These are phyloP conservation scores for Diddensiella santjacobensis DNA, from an alignment of 805 yeast species.

Conservation along the genomic window DNA sequence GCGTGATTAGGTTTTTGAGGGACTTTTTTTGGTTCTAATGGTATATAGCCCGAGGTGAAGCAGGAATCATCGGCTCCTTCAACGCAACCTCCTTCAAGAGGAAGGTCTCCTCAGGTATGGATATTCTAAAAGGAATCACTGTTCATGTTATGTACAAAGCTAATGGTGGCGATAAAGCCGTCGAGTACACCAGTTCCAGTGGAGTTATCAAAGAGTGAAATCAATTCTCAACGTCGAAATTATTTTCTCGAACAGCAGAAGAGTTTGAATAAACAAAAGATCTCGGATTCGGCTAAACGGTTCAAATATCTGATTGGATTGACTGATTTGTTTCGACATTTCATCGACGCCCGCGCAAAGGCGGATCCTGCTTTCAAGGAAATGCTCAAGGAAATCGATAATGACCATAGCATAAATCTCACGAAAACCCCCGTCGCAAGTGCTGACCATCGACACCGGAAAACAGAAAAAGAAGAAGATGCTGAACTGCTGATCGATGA, in stretches of 20 bases:
- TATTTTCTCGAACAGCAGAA: conserved; percentile 32
- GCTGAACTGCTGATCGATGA: conserved; percentile 85
- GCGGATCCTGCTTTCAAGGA: conserved; percentile 61
- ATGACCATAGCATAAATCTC: conserved; percentile 22
- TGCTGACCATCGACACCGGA: conserved; percentile 58
- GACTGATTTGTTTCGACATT: conserved; percentile 84
- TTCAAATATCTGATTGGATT: conserved; percentile 76
- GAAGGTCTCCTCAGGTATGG: conserved; percentile 16
- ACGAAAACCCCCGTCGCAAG: conserved; percentile 22
- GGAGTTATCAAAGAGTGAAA: conserved; percentile 24
- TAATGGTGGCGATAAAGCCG: neutral
- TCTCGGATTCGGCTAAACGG: conserved; percentile 67
- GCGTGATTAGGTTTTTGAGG: neutral
- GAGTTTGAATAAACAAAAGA: conserved; percentile 24
- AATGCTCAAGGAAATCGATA: conserved; percentile 32
- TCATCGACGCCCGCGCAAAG: conserved; percentile 75
- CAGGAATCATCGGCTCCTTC: conserved; percentile 8
- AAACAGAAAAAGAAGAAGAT: conserved; percentile 94
- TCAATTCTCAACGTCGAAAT: conserved; percentile 24
- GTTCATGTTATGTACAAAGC: neutral
- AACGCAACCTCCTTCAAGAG: conserved; percentile 15
- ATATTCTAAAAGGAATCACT: neutral
- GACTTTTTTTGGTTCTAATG: neutral
- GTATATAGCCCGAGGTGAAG: conserved; percentile 29
- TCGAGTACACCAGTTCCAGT: conserved; percentile 23